phyloP scores from a whole-genome alignment of 345 rosid genomes.

The Chamaenerion angustifolium region DNA sequence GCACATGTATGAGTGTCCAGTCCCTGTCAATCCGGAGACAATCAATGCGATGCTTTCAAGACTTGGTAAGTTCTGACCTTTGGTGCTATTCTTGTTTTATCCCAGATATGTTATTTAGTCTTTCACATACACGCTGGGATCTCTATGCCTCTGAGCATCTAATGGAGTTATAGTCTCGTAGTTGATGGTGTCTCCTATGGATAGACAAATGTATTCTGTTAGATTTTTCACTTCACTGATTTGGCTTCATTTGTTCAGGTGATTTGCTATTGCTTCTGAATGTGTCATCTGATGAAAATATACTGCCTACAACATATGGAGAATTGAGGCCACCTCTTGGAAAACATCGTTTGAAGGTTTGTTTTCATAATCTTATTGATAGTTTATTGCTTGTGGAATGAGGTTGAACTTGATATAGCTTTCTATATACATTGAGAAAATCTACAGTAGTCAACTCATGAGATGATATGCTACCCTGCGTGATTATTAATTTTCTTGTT shows the following conservation, averaged over 20 bases:
- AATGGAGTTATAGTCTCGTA: too few relatives aligned
- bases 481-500: slow-evolving; percentile 4
- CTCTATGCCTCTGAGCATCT: too few relatives aligned
- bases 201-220: too few relatives aligned
- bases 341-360: slow-evolving; percentile 94
- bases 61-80: slow-evolving; percentile 45
- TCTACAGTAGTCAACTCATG: background rate
- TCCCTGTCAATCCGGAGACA: slow-evolving; percentile 73
- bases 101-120: too few relatives aligned
- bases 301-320: slow-evolving; percentile 89
- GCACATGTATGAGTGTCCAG: slow-evolving; percentile 66
- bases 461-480: background rate
- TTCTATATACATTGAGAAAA: background rate
- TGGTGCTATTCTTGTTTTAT: background rate
- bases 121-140: too few relatives aligned
- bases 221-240: too few relatives aligned
- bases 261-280: slow-evolving; percentile 61
- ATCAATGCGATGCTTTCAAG: slow-evolving; percentile 87
- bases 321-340: slow-evolving; percentile 95
- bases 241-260: slow-evolving; percentile 28
- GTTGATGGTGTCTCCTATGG: too few relatives aligned
- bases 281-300: slow-evolving; percentile 59
- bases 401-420: background rate
- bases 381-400: background rate
- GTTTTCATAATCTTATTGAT: slow-evolving; percentile 1